Evolutionary conservation across 2,329 filamentous ascomycete species (phyloP), one percentile per base, ranked within the genome.

Genomic region (Neoascochyta sp.): DNA sequence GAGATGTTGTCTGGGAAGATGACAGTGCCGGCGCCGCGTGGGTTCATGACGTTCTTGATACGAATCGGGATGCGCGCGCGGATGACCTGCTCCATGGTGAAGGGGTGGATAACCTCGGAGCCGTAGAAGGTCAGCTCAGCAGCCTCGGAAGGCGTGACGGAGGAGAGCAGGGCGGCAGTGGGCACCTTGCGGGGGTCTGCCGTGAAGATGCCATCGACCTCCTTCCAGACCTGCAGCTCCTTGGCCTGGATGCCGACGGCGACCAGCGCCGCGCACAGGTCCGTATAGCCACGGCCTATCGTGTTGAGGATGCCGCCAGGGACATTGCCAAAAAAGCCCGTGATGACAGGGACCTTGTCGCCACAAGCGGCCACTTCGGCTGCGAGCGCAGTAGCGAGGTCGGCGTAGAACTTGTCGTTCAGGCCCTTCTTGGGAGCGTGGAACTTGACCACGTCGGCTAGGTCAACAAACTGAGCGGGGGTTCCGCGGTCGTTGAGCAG

Each of bases 201-300:
- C 1, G 80, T 84, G 65, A 95, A 92, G 57, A 96, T 93, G 36
- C 88, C 89, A 62, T 98, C 92, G 5, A 98, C 92, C 62, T 98
- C 92, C 69, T 98, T 98, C 92, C 92, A 96, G 43, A 98, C 85
- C 64, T 98, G 92, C 29, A 98, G 74, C 63, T 98, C 92, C 31
- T 82, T 71, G 1, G 92, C 92, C 50, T 78, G 73, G n/a, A 93
- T 70, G 4, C 88, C 90, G 7, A 98, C 90, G 1, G 92, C 88
- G 29, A 89, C 82, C 10, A 98, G 72, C 5, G 92, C 89, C 9
- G 92, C 90, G 61, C 92, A 96, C 25, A 98, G 76, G 64, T 98
- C 92, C 7, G 92, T 96, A 65, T 98, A 98, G 16, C 92, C 92
- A 50, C 92, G 83, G 12, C 92, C 92, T 43, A 98, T 86, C 49